Percentiles rank a stretch among this genome's conserved stretches.
phyloP scores from a whole-genome alignment of 2,329 filamentous ascomycete genomes.

The Epichloe coenophiala region DNA sequence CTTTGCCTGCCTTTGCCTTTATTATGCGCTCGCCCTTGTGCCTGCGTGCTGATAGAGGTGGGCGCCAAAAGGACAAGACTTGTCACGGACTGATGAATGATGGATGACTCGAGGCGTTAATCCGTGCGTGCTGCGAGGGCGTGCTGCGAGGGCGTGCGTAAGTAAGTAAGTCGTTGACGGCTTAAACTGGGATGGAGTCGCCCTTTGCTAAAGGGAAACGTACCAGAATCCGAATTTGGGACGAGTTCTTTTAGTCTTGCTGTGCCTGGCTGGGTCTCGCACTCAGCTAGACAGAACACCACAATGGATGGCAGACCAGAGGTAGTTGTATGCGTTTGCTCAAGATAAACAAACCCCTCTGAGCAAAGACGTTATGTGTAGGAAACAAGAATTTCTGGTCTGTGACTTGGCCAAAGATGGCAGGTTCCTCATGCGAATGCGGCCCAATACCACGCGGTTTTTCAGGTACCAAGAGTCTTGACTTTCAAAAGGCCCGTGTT shows the following conservation, averaged over 20 bases:
- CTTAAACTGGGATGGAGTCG: not conserved
- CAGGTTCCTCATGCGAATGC: not conserved
- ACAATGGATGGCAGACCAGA: not conserved
- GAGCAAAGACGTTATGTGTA: not conserved
- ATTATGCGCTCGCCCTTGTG: too few species aligned
- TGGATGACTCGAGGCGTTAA: not conserved
- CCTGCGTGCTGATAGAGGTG: not conserved
- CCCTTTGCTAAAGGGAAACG: not conserved
- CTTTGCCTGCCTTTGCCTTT: too few species aligned
- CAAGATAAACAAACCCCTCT: not conserved
- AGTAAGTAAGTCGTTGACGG: not conserved
- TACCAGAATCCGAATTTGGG: not conserved
- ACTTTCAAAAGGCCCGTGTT: not conserved
- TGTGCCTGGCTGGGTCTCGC: not conserved
- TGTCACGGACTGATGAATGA: not conserved
- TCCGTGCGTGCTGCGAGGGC: not conserved
- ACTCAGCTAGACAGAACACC: not conserved
- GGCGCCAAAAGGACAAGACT: not conserved
- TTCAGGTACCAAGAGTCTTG: slow-evolving; percentile 1
- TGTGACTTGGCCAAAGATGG: not conserved
- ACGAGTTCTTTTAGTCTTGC: too few species aligned
- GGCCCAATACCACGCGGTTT: slow-evolving; percentile 4
- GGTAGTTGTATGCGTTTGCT: not conserved
- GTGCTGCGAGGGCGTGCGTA: not conserved
- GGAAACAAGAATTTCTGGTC: not conserved